These are phyloP conservation scores for Trypanosoma caninum DNA, from an alignment of 208 protist species.

Conservation along the genomic window DNA sequence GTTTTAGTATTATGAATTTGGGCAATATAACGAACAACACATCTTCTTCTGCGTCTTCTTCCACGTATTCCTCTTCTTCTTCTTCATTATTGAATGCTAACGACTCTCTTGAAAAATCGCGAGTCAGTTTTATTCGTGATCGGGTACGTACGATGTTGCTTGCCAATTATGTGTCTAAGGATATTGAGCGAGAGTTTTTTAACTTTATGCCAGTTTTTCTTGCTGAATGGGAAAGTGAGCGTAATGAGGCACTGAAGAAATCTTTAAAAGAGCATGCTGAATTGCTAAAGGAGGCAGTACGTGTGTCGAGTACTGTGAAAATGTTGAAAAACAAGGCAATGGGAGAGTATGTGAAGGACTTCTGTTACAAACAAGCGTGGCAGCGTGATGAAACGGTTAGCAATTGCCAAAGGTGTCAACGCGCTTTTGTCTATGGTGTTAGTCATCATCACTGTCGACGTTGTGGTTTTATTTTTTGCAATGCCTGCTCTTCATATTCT, in stretches of 20 bases:
- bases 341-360: constrained; percentile 32
- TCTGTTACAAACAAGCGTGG: constrained; percentile 32
- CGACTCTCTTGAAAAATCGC: background rate
- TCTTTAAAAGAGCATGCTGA: constrained; percentile 29
- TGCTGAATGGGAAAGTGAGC: background rate
- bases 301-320: constrained; percentile 29
- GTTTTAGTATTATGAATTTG: background rate
- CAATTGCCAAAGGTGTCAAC: constrained; percentile 28
- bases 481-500: constrained; percentile 42
- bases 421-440: constrained; percentile 37
- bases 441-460: constrained; percentile 56
- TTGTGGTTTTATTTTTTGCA: constrained; percentile 76
- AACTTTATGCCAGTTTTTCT: background rate
- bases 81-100: background rate
- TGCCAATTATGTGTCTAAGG: constrained; percentile 15
- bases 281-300: constrained; percentile 32
- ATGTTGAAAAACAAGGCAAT: constrained; percentile 38
- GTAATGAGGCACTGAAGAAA: constrained; percentile 5
- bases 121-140: constrained; percentile 25
- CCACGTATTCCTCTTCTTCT: background rate
- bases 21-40: background rate
- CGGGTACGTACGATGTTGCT: constrained; percentile 43
- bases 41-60: background rate
- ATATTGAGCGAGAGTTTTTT: background rate
- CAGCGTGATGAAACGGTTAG: constrained; percentile 39